These are phyloP conservation scores for Limnanthes douglasii DNA, from an alignment of 345 rosid genomes.

Conservation along the genomic window DNA sequence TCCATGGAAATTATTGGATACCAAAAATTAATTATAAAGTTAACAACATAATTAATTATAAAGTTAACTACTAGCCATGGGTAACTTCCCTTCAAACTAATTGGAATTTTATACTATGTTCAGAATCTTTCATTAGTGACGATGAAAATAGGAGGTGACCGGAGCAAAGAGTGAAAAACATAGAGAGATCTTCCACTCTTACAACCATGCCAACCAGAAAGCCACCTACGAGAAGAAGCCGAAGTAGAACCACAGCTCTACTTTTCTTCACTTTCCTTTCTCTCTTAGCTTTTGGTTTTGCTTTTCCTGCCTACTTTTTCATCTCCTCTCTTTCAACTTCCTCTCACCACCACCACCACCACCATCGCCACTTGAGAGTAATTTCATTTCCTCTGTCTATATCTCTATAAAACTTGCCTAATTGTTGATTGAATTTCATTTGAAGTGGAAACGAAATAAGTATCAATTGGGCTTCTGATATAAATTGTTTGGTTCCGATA, in stretches of 20 bases:
- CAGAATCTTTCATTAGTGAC: too few relatives aligned
- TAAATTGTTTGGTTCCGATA: too few relatives aligned
- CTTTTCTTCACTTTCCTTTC: conserved; percentile 19
- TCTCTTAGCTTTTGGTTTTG: conserved; percentile 14
- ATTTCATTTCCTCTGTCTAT: not conserved
- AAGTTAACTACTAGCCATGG: too few relatives aligned
- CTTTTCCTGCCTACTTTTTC: conserved; percentile 47
- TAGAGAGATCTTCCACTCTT: too few relatives aligned
- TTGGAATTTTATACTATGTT: too few relatives aligned
- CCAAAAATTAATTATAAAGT: too few relatives aligned
- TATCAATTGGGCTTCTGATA: not conserved
- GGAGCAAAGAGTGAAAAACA: too few relatives aligned
- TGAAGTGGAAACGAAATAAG: not conserved
- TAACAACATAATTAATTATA: too few relatives aligned
- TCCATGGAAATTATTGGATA: too few relatives aligned
- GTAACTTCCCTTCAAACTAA: too few relatives aligned
- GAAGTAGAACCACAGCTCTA: conserved; percentile 13
- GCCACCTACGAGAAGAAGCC: conserved; percentile 2
- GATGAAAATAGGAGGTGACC: too few relatives aligned
- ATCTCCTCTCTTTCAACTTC: conserved; percentile 30
- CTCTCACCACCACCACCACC: conserved; percentile 4
- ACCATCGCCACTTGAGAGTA: conserved; percentile 8
- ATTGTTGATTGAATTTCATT: not conserved
- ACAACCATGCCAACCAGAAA: conserved; percentile 17
- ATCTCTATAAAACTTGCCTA: not conserved